Evolutionary conservation across 495 filamentous ascomycete species (phyloP).

Genomic region (Talaromyces stipitatus): DNA sequence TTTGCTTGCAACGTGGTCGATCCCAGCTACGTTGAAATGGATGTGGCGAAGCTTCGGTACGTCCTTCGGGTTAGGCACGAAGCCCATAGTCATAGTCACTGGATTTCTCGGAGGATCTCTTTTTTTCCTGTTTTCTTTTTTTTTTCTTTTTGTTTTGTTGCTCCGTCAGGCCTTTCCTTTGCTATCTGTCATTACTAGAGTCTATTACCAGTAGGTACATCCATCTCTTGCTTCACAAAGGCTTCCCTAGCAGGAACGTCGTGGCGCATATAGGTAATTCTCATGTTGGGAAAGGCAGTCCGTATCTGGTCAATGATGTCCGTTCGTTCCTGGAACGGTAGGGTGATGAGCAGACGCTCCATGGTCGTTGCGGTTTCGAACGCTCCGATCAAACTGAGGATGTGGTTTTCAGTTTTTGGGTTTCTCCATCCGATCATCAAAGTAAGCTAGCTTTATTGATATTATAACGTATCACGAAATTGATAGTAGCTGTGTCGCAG

Average conservation of each 20-base stretch:
- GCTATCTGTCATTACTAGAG: too few species aligned
- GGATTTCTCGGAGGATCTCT: too few species aligned
- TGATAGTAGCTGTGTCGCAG: too few species aligned
- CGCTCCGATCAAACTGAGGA: too few species aligned
- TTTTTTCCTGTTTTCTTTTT: too few species aligned
- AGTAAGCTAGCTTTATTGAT: too few species aligned
- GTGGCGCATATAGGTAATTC: background rate
- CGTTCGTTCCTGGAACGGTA: background rate
- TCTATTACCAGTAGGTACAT: background rate
- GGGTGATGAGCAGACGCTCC: background rate
- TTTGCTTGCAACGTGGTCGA: conserved; percentile 54
- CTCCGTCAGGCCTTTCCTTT: too few species aligned
- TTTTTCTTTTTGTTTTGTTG: too few species aligned
- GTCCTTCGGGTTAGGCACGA: background rate
- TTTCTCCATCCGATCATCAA: too few species aligned
- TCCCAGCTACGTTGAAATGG: conserved; percentile 53
- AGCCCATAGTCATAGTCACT: conserved; percentile 45
- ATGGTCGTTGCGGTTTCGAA: background rate
- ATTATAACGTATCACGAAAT: too few species aligned
- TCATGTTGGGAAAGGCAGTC: background rate
- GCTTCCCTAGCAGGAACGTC: background rate
- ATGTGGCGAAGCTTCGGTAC: conserved; percentile 51
- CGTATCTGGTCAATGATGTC: background rate
- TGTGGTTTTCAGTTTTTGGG: too few species aligned
- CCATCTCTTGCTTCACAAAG: background rate